Percentiles rank a stretch among this genome's conserved stretches.
phyloP scores from a whole-genome alignment of 768 basidiomycete species.

The Lactarius psammicola region DNA sequence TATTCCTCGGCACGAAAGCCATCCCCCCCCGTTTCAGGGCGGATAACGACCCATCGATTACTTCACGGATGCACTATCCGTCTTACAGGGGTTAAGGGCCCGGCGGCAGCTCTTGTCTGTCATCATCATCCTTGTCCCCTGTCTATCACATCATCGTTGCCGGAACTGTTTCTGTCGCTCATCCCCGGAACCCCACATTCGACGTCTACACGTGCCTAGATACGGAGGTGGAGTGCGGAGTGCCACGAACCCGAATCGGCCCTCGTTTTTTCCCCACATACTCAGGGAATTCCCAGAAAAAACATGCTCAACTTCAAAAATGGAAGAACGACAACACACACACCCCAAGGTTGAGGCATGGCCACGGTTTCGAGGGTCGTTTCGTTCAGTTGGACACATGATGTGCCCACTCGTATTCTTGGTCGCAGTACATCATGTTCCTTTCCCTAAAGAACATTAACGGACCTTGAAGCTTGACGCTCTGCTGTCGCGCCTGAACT shows the following conservation, averaged over 20 bases:
- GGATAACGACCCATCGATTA: neutral
- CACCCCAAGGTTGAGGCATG: neutral
- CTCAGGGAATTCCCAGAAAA: neutral
- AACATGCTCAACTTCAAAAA: neutral
- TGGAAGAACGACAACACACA: neutral
- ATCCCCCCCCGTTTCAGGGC: neutral
- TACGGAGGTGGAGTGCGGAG: neutral
- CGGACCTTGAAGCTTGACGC: neutral
- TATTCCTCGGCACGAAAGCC: neutral
- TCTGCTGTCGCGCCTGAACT: slow-evolving; percentile 27
- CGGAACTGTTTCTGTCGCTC: neutral
- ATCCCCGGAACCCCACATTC: neutral
- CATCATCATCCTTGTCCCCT: neutral
- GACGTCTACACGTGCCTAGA: neutral
- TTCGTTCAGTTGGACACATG: neutral
- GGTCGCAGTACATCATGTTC: neutral
- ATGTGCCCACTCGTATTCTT: neutral
- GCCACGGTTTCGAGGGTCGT: neutral
- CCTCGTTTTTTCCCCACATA: neutral
- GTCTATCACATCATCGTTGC: neutral
- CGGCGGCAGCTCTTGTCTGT: neutral
- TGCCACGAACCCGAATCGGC: neutral
- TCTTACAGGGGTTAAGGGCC: neutral
- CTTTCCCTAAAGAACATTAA: neutral
- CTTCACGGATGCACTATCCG: neutral